These are phyloP conservation scores for Penstemon davidsonii DNA, from an alignment of 257 asterid genomes.

Conservation along the genomic window DNA sequence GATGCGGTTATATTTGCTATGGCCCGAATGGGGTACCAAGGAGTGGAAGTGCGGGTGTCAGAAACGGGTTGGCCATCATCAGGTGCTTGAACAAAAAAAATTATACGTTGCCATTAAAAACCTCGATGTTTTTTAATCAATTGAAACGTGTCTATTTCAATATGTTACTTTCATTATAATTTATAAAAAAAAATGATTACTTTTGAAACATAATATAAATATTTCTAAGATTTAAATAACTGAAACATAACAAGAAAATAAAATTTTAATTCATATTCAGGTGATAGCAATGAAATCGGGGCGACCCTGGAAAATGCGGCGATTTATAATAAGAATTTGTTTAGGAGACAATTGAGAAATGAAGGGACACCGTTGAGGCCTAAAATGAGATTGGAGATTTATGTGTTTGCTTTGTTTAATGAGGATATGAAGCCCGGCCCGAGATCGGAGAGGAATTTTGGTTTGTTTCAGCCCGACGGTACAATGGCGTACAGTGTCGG, in stretches of 20 bases:
- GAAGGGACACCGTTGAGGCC: constrained; percentile 91
- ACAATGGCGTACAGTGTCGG: constrained; percentile 74
- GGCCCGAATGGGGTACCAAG: constrained; percentile 50
- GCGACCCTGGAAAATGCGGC: constrained; percentile 78
- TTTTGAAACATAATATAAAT: no score
- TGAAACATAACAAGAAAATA: no score
- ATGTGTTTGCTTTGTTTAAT: constrained; percentile 84
- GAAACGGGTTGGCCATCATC: constrained; percentile 98
- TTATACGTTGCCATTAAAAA: no score
- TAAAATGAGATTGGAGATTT: constrained; percentile 57
- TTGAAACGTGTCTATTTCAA: no score
- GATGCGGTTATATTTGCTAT: constrained; percentile 83
- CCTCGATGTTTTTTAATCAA: no score
- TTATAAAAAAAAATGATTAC: no score
- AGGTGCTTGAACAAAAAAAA: constrained; percentile 43
- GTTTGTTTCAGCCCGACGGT: constrained; percentile 80
- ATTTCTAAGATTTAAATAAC: no score
- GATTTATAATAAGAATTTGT: constrained; percentile 60
- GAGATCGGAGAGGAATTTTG: constrained; percentile 86
- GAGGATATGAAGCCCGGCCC: constrained; percentile 93
- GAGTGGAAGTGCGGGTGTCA: constrained; percentile 60
- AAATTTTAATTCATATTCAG: no score
- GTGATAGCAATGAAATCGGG: constrained; percentile 49
- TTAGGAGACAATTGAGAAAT: constrained; percentile 46
- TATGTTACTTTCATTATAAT: no score